Evolutionary conservation across 495 filamentous ascomycete species (phyloP), one percentile per base, ranked within the genome.

Genomic region (Annulohypoxylon moriforme): DNA sequence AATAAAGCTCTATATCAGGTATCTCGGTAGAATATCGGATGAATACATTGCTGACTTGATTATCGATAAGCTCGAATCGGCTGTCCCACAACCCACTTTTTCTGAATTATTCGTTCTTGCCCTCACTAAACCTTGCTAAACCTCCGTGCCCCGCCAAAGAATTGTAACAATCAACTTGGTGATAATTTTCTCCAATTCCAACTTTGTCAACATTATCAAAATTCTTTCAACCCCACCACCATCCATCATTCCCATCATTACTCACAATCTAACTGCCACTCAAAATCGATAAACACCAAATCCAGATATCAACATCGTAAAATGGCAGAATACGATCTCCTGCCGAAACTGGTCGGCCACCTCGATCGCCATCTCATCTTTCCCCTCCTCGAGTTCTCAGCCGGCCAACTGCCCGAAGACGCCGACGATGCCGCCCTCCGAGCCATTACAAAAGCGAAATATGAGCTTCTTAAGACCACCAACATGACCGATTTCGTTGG

Each of bases 401-500:
- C 84, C 68, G 82, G 85, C 57, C 87, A 90, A 71, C 76, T 83
- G 5, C 82, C 78, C 60, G 88, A 89, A 80, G 87, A 87, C 74
- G 85, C 87, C 63, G 85, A 87, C 46, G 83, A 85, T 67, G 86
- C 85, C 69, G 82, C 85, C 65, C 83, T 90, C 34, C 83, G 86
- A 58, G 90, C 93, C 75, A 90, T 94, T 72, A 89, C 87, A 29
- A 89, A 91, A 76, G 89, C 93, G 76, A 97, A 97, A 79, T 97
- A 93, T 79, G 89, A 94, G 80, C 88, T 99, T 29, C 88, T 98
- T 62, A 95, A 97, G 86, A 88, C 91, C 79, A 97, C 96, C 63
- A 96, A 98, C 85, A 99, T 99, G 96, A 93, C 89, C 73, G 96
- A 98, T 81, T 99, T 96, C 79, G 93, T 98, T 42, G 93, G 93